A percentile compares a stretch with the other conserved stretches of the same genome.
Conservation (phyloP, 805 yeast species). For the Torulaspora indica region DNA sequence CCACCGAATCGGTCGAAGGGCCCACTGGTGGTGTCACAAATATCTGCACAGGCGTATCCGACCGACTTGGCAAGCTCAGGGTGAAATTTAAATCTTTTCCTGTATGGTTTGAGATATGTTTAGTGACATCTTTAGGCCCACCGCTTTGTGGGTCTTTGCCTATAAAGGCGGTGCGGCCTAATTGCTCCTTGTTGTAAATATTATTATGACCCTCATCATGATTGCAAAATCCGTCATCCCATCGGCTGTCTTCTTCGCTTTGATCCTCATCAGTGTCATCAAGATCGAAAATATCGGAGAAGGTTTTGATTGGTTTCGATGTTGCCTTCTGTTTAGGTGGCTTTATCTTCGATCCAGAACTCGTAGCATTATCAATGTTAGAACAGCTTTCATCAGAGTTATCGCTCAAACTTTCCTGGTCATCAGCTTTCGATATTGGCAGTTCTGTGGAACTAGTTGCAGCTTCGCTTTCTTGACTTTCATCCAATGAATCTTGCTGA, state of each 20-base stretch:
- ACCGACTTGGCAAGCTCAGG: not conserved
- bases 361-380: not conserved
- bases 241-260: not conserved
- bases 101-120: not conserved
- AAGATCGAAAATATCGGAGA: constrained; percentile 20
- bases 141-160: not conserved
- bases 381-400: not conserved
- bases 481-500: not conserved
- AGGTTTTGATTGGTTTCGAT: constrained; percentile 9
- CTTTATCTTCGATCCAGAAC: not conserved
- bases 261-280: constrained; percentile 12
- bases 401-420: not conserved
- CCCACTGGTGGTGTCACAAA: constrained; percentile 11
- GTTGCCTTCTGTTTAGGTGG: not conserved
- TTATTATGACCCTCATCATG: not conserved
- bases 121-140: not conserved
- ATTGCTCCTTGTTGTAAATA: not conserved
- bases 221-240: not conserved
- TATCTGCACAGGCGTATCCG: constrained; percentile 11
- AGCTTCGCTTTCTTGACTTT: not conserved
- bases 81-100: not conserved
- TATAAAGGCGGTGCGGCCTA: not conserved
- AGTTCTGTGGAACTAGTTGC: not conserved
- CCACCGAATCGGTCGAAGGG: constrained; percentile 1
- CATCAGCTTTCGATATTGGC: not conserved